A percentile compares a stretch with the other conserved stretches of the same genome.
Evolutionary conservation across 345 rosid genomes (phyloP).

Genomic region (Eucalyptus sp.): DNA sequence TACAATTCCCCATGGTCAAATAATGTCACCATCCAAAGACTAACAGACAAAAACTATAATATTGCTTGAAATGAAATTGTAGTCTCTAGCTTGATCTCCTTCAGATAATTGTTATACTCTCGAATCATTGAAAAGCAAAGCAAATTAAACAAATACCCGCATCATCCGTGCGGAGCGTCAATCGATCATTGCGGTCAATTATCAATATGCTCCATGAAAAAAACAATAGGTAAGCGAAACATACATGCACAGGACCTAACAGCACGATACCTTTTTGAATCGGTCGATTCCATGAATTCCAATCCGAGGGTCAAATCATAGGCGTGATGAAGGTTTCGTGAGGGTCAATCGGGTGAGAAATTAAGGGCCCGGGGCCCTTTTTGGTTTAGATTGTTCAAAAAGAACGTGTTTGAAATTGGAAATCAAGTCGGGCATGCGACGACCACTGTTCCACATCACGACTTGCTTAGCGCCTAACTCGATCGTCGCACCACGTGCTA

Average conservation of each 20-base stretch:
- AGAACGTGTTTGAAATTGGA: background rate
- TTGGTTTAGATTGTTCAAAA: background rate
- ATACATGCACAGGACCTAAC: background rate
- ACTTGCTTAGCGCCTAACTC: background rate
- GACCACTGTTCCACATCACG: background rate
- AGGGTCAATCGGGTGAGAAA: background rate
- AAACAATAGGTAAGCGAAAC: background rate
- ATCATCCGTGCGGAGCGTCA: background rate
- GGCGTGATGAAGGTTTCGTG: background rate
- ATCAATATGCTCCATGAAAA: background rate
- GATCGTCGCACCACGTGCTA: background rate
- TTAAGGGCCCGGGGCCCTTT: background rate
- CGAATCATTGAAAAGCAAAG: background rate
- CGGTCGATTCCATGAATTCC: background rate
- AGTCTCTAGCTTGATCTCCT: background rate
- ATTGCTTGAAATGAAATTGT: background rate
- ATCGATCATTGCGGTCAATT: background rate
- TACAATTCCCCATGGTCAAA: background rate
- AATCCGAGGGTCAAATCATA: background rate
- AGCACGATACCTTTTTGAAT: background rate
- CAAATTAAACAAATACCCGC: background rate
- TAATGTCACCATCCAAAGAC: background rate
- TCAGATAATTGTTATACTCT: background rate
- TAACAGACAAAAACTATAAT: background rate
- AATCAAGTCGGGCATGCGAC: background rate